These are phyloP conservation scores for Calonectria honghensis DNA, from an alignment of 2,329 filamentous ascomycete genomes.

Conservation along the genomic window DNA sequence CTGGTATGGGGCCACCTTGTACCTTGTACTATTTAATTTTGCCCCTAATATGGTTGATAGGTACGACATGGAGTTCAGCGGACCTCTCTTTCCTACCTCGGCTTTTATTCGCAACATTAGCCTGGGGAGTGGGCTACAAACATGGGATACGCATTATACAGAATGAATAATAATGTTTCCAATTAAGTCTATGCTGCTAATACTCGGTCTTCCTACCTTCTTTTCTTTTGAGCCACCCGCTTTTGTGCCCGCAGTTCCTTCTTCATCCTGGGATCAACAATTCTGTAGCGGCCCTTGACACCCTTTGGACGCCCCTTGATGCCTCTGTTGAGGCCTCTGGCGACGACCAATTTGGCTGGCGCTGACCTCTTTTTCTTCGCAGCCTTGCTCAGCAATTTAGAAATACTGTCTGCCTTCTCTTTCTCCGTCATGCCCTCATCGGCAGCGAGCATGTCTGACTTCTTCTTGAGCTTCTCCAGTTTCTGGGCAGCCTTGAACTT, in stretches of 20 bases:
- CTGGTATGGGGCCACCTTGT: constrained; percentile 72
- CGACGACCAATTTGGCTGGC: constrained; percentile 91
- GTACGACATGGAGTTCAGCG: constrained; percentile 88
- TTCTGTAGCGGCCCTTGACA: constrained; percentile 97
- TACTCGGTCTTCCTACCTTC: constrained; percentile 58
- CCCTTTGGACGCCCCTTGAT: constrained; percentile 91
- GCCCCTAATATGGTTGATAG: constrained; percentile 60
- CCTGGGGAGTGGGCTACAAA: constrained; percentile 41
- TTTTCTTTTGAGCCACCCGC: constrained; percentile 83
- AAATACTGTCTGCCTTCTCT: constrained; percentile 92
- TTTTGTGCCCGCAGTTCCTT: constrained; percentile 95
- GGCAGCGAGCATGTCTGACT: constrained; percentile 90
- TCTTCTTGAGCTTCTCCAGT: constrained; percentile 97
- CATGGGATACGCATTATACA: constrained; percentile 35
- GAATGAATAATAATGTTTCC: constrained; percentile 40
- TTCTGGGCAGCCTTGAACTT: constrained; percentile 95
- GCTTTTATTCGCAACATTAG: constrained; percentile 70
- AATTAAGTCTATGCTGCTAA: constrained; percentile 41
- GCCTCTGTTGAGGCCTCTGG: constrained; percentile 87
- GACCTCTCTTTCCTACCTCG: constrained; percentile 78
- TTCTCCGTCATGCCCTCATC: constrained; percentile 96
- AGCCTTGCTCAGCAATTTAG: constrained; percentile 87
- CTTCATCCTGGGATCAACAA: constrained; percentile 96
- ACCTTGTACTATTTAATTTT: neutral
- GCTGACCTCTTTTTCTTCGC: constrained; percentile 90